phyloP scores from a whole-genome alignment of 495 filamentous ascomycete species.

The Cercophora scortea region DNA sequence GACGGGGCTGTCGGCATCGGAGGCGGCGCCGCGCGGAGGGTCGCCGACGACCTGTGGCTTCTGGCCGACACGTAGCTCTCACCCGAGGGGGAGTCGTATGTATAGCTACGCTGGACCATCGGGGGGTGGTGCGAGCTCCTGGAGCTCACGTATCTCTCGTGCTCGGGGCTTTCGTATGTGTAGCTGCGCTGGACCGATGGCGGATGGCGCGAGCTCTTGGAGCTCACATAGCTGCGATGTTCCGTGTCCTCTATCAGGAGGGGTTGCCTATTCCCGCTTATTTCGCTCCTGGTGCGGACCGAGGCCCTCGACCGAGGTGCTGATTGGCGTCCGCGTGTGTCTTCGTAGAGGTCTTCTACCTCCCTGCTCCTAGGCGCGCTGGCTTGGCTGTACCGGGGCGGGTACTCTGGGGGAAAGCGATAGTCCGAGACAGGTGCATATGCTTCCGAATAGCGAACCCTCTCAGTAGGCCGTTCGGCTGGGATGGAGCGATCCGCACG shows the following conservation, averaged over 20 bases:
- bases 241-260: conserved; percentile 20
- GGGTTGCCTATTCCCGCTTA: conserved; percentile 18
- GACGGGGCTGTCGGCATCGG: conserved; percentile 11
- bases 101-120: conserved; percentile 20
- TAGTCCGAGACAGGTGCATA: conserved; percentile 20
- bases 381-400: conserved; percentile 27
- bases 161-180: conserved; percentile 21
- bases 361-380: conserved; percentile 27
- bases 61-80: conserved; percentile 32
- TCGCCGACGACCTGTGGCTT: conserved; percentile 27
- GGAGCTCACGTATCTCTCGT: conserved; percentile 14
- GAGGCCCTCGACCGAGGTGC: conserved; percentile 22
- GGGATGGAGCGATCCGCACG: conserved; percentile 28
- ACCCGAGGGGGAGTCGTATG: conserved; percentile 20
- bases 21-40: conserved; percentile 21
- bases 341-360: conserved; percentile 37
- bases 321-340: conserved; percentile 25
- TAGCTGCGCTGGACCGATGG: conserved; percentile 21
- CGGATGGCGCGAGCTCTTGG: conserved; percentile 16
- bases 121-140: conserved; percentile 17
- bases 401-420: conserved; percentile 25
- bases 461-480: conserved; percentile 21
- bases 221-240: conserved; percentile 12
- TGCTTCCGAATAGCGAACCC: conserved; percentile 19
- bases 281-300: conserved; percentile 28